Evolutionary conservation across 768 basidiomycete genomes (phyloP).

Genomic region (Cystobasidium tubakii): DNA sequence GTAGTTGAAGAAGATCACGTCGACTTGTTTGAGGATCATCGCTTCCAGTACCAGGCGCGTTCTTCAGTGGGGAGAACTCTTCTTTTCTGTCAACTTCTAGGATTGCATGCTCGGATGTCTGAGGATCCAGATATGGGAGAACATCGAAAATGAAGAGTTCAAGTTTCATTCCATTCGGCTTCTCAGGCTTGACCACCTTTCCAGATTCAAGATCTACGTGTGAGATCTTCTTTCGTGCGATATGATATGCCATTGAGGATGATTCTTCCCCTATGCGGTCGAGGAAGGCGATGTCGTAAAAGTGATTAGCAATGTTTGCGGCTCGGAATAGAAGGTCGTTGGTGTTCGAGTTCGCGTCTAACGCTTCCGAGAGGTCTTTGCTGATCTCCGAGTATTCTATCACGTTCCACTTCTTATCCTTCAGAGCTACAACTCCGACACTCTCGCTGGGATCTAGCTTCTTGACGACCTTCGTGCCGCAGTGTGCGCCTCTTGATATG

Average conservation of each 20-base stretch:
- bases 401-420: slow-evolving; percentile 77
- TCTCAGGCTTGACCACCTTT: slow-evolving; percentile 65
- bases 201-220: slow-evolving; percentile 68
- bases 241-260: slow-evolving; percentile 86
- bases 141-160: slow-evolving; percentile 99
- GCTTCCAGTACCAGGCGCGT: slow-evolving; percentile 82
- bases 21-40: slow-evolving; percentile 89
- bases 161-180: slow-evolving; percentile 98
- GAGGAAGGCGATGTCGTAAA: slow-evolving; percentile 84
- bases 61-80: slow-evolving; percentile 96
- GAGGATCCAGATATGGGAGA: slow-evolving; percentile 69
- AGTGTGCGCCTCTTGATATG: slow-evolving; percentile 78
- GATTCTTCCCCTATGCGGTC: slow-evolving; percentile 73
- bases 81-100: slow-evolving; percentile 79
- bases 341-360: slow-evolving; percentile 58
- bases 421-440: slow-evolving; percentile 85
- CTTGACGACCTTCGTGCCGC: slow-evolving; percentile 92
- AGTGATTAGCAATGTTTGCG: slow-evolving; percentile 96
- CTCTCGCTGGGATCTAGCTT: slow-evolving; percentile 79
- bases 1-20: slow-evolving; percentile 79
- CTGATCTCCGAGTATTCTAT: slow-evolving; percentile 97
- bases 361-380: slow-evolving; percentile 69
- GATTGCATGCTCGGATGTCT: slow-evolving; percentile 63
- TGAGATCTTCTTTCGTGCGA: slow-evolving; percentile 95
- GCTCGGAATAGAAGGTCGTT: slow-evolving; percentile 85